Evolutionary conservation across 1,284 basidiomycete species (phyloP).

Genomic region (Microbotryum intermedium): DNA sequence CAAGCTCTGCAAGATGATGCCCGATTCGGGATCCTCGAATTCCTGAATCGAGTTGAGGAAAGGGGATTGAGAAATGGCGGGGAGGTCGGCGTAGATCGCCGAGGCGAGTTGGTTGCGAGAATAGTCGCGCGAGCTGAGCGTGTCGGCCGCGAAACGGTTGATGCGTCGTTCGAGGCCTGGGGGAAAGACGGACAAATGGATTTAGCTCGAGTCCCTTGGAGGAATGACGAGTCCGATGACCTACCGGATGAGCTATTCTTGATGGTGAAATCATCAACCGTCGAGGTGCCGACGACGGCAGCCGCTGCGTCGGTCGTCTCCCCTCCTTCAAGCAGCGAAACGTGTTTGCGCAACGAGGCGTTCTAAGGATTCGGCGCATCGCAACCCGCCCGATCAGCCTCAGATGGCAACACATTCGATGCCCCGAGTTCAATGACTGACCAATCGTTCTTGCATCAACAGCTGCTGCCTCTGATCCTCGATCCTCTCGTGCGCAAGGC

Average conservation of each 20-base stretch:
- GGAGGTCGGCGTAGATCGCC: conserved; percentile 25
- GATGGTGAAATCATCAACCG: conserved; percentile 63
- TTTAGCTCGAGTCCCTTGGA: no score
- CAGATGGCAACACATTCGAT: no score
- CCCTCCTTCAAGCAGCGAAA: conserved; percentile 60
- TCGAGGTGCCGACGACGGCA: conserved; percentile 34
- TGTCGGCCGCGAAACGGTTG: conserved; percentile 69
- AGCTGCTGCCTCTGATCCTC: conserved; percentile 66
- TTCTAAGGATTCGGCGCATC: conserved; percentile 38
- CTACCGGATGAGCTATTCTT: conserved; percentile 38
- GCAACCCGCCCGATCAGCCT: no score
- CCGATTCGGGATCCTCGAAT: conserved; percentile 27
- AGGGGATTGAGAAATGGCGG: conserved; percentile 14
- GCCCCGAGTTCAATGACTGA: no score
- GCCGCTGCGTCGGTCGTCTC: conserved; percentile 27
- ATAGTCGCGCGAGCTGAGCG: conserved; percentile 47
- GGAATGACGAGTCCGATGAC: conserved; percentile 40
- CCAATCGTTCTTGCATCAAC: conserved; percentile 56
- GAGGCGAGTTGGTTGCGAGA: conserved; percentile 24
- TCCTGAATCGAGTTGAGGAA: conserved; percentile 24
- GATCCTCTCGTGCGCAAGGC: conserved; percentile 74
- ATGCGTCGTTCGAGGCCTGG: conserved; percentile 66
- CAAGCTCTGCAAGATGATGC: conserved; percentile 61
- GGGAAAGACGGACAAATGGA: no score
- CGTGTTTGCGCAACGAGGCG: conserved; percentile 57